These are phyloP conservation scores for Lachnellula hyalina DNA, from an alignment of 2,329 filamentous ascomycete genomes.

Conservation along the genomic window DNA sequence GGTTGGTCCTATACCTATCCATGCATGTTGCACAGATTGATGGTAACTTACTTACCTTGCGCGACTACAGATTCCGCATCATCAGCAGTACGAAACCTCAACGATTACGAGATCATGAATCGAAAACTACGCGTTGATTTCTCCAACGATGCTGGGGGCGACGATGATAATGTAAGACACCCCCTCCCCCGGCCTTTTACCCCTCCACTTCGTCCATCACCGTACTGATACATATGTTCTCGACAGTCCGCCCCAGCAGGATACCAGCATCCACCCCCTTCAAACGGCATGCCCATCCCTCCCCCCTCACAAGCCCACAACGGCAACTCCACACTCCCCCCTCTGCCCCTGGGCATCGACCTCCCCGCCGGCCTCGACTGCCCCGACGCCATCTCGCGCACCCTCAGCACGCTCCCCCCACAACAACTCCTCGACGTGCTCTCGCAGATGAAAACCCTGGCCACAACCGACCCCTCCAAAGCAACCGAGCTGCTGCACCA, in stretches of 20 bases:
- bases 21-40: not conserved
- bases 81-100: constrained; percentile 89
- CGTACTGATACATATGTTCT: not conserved
- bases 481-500: constrained; percentile 82
- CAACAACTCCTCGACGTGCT: constrained; percentile 90
- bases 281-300: constrained; percentile 32
- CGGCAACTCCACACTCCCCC: constrained; percentile 59
- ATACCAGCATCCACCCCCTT: constrained; percentile 31
- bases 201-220: not conserved
- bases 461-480: constrained; percentile 73
- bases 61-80: constrained; percentile 64
- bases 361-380: constrained; percentile 77
- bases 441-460: constrained; percentile 87
- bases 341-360: constrained; percentile 78
- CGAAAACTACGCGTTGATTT: constrained; percentile 93
- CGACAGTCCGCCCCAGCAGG: constrained; percentile 29
- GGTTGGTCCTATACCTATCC: constrained; percentile 45
- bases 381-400: constrained; percentile 87
- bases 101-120: constrained; percentile 93
- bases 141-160: constrained; percentile 71
- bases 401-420: constrained; percentile 78
- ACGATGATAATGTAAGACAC: constrained; percentile 45
- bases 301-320: constrained; percentile 25
- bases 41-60: not conserved
- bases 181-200: not conserved